Evolutionary conservation across 1,284 basidiomycete genomes (phyloP).

Genomic region (Sporisorium sorghi): DNA sequence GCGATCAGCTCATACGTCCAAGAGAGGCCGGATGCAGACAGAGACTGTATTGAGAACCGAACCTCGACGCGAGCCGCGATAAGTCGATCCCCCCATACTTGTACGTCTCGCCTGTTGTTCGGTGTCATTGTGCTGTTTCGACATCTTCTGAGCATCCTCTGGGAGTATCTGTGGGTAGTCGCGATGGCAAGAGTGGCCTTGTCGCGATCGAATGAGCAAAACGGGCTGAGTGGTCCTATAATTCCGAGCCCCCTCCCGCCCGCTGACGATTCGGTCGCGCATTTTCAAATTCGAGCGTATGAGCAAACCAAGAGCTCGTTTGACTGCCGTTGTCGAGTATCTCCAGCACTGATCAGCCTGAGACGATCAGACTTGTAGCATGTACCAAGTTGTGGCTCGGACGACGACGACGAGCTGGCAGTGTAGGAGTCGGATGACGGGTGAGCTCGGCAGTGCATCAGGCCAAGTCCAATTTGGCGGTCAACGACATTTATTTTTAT

Average conservation of each 20-base stretch:
- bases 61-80: background rate
- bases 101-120: no score
- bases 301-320: background rate
- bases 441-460: constrained; percentile 1
- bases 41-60: background rate
- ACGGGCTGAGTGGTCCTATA: background rate
- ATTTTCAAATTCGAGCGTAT: background rate
- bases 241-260: background rate
- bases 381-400: no score
- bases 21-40: background rate
- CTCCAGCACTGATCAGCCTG: no score
- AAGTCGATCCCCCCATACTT: background rate
- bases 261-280: background rate
- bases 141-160: background rate
- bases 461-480: constrained; percentile 18
- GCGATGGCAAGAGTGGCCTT: background rate
- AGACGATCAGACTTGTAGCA: no score
- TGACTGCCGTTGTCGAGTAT: no score
- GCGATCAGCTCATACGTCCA: background rate
- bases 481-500: constrained; percentile 34
- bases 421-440: background rate
- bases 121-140: background rate
- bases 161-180: background rate
- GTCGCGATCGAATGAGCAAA: background rate
- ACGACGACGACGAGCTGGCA: no score